These are phyloP conservation scores for Heliosperma pusillum DNA, from an alignment of 148 eudicot species.

Conservation along the genomic window DNA sequence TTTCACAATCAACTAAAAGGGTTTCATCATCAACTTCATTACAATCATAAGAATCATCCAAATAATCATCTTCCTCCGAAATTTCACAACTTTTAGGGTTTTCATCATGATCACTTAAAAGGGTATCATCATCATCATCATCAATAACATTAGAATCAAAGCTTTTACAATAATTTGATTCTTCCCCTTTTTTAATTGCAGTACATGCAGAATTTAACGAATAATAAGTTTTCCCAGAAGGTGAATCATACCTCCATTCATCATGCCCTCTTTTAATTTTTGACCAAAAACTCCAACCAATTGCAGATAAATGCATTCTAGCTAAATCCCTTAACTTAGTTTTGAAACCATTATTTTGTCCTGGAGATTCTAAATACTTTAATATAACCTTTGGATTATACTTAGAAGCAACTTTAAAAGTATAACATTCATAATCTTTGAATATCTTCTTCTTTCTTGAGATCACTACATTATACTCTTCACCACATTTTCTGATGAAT, in stretches of 20 bases:
- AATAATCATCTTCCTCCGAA: too few species aligned
- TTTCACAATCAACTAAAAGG: constrained; percentile 12
- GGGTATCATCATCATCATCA: background rate
- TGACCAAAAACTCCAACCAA: constrained; percentile 62
- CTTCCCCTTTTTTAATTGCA: constrained; percentile 30
- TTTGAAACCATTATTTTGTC: background rate
- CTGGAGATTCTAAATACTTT: background rate
- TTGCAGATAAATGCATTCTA: constrained; percentile 56
- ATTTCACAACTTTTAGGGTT: too few species aligned
- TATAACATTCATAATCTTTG: constrained; percentile 37
- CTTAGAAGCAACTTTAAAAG: background rate
- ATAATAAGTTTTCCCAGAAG: constrained; percentile 30
- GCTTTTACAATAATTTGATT: constrained; percentile 4
- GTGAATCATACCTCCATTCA: constrained; percentile 51
- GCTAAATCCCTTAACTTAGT: constrained; percentile 31
- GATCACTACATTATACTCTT: background rate
- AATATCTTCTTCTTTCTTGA: background rate
- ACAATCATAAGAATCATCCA: too few species aligned
- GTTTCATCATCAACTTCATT: constrained; percentile 2
- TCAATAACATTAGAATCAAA: constrained; percentile 18
- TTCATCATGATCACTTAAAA: constrained; percentile 10
- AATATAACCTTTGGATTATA: background rate
- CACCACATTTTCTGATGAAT: background rate
- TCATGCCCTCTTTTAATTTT: constrained; percentile 5
- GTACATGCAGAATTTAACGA: constrained; percentile 50